Percentiles rank a stretch among this genome's conserved stretches.
Evolutionary conservation across 2,329 filamentous ascomycete genomes (phyloP).

Genomic region (Paracorniculantispora psalliotae): DNA sequence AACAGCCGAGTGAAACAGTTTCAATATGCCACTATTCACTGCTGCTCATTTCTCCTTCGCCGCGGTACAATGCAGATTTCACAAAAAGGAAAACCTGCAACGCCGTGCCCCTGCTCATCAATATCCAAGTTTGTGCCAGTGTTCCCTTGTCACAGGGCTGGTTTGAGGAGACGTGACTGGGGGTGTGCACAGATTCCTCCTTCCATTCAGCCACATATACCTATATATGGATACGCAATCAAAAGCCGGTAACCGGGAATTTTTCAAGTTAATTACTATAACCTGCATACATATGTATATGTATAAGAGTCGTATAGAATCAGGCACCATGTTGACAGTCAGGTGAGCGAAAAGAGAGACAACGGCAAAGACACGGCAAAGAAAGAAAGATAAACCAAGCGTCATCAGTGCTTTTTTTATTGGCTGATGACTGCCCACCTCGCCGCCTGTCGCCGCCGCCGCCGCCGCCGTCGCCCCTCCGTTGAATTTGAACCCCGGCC

Average conservation of each 20-base stretch:
- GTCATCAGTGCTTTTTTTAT: background rate
- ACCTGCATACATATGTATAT: no score
- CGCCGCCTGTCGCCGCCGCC: background rate
- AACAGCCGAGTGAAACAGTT: no score
- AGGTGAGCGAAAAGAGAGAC: background rate
- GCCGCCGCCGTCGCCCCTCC: no score
- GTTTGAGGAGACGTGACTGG: constrained; percentile 1
- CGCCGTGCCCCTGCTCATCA: background rate
- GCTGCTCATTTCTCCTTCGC: no score
- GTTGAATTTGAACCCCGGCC: background rate
- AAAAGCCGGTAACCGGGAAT: background rate
- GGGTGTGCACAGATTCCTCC: background rate
- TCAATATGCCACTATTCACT: no score
- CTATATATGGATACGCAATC: no score
- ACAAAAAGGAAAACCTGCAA: no score
- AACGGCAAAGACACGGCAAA: background rate
- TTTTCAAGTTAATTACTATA: no score
- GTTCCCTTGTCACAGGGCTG: constrained; percentile 5
- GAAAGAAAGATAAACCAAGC: background rate
- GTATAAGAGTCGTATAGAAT: no score
- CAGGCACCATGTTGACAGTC: background rate
- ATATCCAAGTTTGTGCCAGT: background rate
- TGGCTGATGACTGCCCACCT: background rate
- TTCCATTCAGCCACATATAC: no score
- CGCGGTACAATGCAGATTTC: no score